phyloP scores from a whole-genome alignment of 345 rosid species.

The Limnanthes douglasii region DNA sequence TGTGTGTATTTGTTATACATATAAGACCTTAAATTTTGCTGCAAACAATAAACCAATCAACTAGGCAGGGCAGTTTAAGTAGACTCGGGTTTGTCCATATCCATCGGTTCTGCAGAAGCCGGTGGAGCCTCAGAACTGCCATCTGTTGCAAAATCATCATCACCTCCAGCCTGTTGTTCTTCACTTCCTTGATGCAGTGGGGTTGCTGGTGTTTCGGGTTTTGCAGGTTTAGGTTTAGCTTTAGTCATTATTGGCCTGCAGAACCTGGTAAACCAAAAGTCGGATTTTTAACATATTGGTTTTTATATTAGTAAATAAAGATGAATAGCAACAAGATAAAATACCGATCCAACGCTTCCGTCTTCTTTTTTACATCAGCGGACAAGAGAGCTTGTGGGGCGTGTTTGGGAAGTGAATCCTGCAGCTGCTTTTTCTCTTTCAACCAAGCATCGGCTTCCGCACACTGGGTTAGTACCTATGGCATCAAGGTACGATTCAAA shows the following conservation, averaged over 20 bases:
- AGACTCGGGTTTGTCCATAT: slow-evolving; percentile 39
- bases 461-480: slow-evolving; percentile 73
- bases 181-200: slow-evolving; percentile 35
- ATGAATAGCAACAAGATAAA: neutral
- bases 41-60: neutral
- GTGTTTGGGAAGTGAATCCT: slow-evolving; percentile 69
- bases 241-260: slow-evolving; percentile 90
- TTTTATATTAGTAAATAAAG: neutral
- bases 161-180: slow-evolving; percentile 19
- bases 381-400: slow-evolving; percentile 54
- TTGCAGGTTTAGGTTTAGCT: slow-evolving; percentile 71
- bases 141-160: slow-evolving; percentile 13
- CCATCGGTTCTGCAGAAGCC: slow-evolving; percentile 58
- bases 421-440: slow-evolving; percentile 68
- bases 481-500: neutral
- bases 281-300: neutral
- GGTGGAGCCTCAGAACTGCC: slow-evolving; percentile 21
- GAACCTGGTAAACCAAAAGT: slow-evolving; percentile 20
- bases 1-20: too few relatives aligned
- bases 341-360: slow-evolving; percentile 76
- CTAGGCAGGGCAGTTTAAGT: slow-evolving; percentile 14
- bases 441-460: slow-evolving; percentile 86
- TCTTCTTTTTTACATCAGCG: slow-evolving; percentile 66
- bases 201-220: slow-evolving; percentile 45
- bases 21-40: too few relatives aligned